A percentile compares a stretch with the other conserved stretches of the same genome.
Evolutionary conservation across 768 basidiomycete species (phyloP).

Genomic region (Amylocystis lapponica): DNA sequence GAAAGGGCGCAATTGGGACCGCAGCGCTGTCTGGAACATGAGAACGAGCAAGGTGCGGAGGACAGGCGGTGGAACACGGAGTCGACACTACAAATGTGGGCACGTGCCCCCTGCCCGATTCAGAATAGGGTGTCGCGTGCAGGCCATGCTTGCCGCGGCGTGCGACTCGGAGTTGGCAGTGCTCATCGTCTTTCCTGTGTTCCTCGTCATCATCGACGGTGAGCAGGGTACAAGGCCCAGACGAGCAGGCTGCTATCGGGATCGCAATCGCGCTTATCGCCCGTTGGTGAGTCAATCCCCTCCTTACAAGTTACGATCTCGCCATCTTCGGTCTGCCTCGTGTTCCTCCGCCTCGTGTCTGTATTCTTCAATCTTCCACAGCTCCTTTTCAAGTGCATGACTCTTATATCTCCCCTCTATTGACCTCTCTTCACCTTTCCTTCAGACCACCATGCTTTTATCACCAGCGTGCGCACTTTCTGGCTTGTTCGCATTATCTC

Average conservation of each 20-base stretch:
- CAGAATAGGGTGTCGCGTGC: background rate
- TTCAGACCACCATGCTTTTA: conserved; percentile 52
- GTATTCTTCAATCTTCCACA: conserved; percentile 1
- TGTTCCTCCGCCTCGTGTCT: conserved; percentile 22
- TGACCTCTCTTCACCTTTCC: conserved; percentile 6
- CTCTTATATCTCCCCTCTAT: conserved; percentile 6
- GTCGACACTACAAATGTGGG: background rate
- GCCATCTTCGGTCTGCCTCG: conserved; percentile 20
- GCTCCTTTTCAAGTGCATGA: conserved; percentile 8
- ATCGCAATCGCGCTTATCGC: conserved; percentile 12
- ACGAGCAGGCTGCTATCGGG: conserved; percentile 9
- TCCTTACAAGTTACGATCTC: conserved; percentile 5
- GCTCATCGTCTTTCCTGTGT: background rate
- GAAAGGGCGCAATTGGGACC: conserved; percentile 16
- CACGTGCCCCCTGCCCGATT: background rate
- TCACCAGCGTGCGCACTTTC: conserved; percentile 66
- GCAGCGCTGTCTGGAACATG: conserved; percentile 26
- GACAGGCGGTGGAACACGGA: background rate
- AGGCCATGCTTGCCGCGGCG: background rate
- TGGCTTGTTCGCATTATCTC: conserved; percentile 29
- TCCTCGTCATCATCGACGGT: conserved; percentile 2
- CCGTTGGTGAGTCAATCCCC: conserved; percentile 1
- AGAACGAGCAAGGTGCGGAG: conserved; percentile 5
- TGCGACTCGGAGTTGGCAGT: too few relatives aligned
- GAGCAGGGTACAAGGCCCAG: conserved; percentile 7